Evolutionary conservation across 192 early-diverging fungal genomes (phyloP).

Genomic region (Umbelopsis isabellina): DNA sequence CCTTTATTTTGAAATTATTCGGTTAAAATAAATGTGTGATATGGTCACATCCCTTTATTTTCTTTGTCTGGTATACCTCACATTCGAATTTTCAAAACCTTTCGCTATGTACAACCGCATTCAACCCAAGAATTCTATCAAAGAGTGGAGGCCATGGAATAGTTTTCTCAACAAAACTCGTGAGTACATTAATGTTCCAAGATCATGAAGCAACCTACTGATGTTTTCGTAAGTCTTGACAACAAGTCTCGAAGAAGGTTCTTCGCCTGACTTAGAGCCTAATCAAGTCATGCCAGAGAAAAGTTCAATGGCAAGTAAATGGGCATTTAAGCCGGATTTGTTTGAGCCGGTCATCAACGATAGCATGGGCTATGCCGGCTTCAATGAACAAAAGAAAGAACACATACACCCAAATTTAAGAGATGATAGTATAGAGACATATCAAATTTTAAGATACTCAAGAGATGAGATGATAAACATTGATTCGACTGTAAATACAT

Average conservation of each 20-base stretch:
- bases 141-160: slow-evolving; percentile 4
- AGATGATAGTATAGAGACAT: not conserved
- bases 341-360: not conserved
- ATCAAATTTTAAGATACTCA: not conserved
- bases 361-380: too few relatives aligned
- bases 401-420: not conserved
- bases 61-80: too few relatives aligned
- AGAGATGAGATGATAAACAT: not conserved
- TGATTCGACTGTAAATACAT: not conserved
- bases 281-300: not conserved
- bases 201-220: not conserved
- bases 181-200: not conserved
- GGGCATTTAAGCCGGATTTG: not conserved
- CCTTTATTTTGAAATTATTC: too few relatives aligned
- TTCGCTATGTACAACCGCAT: too few relatives aligned
- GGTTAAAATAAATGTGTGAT: too few relatives aligned
- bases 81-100: too few relatives aligned
- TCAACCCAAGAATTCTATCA: too few relatives aligned
- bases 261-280: not conserved
- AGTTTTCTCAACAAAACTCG: not conserved
- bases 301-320: not conserved
- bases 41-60: too few relatives aligned
- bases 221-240: not conserved
- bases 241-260: too few relatives aligned
- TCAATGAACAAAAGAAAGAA: not conserved